Percentiles rank a stretch among this genome's conserved stretches.
Conservation (phyloP, 441 rosid genomes). For the Arabidopsis lyrata region DNA sequence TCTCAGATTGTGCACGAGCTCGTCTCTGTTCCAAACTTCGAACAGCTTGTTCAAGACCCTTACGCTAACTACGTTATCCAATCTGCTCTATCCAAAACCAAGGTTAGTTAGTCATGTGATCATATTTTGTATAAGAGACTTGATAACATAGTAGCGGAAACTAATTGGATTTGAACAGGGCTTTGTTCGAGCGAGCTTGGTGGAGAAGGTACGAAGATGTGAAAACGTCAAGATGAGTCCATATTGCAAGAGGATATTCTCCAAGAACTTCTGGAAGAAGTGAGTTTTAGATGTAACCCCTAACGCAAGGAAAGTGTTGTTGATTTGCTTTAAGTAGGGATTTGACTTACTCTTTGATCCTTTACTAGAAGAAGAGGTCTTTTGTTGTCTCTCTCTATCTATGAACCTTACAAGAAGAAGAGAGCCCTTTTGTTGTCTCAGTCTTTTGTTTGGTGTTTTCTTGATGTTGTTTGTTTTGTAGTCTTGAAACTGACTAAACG, state of each 20-base stretch:
- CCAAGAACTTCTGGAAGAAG: constrained; percentile 57
- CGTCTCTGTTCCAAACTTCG: constrained; percentile 49
- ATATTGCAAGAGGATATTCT: constrained; percentile 77
- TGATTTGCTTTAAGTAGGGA: constrained; percentile 13
- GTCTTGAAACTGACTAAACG: not conserved
- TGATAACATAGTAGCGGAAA: constrained; percentile 2
- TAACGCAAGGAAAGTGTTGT: constrained; percentile 6
- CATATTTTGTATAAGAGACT: not conserved
- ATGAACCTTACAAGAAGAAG: constrained; percentile 1
- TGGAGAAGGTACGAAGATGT: constrained; percentile 57
- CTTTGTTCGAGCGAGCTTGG: constrained; percentile 51
- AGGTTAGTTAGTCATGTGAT: constrained; percentile 42
- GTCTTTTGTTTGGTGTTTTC: constrained; percentile 10
- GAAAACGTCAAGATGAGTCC: constrained; percentile 58
- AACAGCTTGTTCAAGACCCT: constrained; percentile 56
- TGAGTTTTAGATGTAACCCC: constrained; percentile 38
- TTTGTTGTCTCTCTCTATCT: constrained; percentile 28
- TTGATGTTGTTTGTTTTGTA: constrained; percentile 21
- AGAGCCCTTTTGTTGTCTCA: constrained; percentile 29
- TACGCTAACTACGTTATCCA: constrained; percentile 64
- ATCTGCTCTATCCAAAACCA: constrained; percentile 52
- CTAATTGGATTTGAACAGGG: constrained; percentile 52
- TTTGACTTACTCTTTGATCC: constrained; percentile 6
- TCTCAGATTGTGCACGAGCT: constrained; percentile 52
- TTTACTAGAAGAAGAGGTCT: constrained; percentile 7